A percentile compares a stretch with the other conserved stretches of the same genome.
Evolutionary conservation across 2,329 filamentous ascomycete species (phyloP).

Genomic region (Epichloe bromicola): DNA sequence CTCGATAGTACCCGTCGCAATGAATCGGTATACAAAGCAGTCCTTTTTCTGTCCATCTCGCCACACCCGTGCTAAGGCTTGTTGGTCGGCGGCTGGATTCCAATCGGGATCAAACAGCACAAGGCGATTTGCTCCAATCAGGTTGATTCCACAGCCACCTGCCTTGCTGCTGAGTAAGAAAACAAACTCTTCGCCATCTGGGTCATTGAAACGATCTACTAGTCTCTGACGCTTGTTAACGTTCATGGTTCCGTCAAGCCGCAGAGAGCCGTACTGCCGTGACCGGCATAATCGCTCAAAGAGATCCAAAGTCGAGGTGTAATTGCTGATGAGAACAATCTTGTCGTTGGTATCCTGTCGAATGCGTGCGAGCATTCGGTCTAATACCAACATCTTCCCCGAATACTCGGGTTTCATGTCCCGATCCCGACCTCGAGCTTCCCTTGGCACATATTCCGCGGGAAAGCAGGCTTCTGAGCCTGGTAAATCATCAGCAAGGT

Average conservation of each 20-base stretch:
- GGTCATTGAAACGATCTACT: constrained; percentile 95
- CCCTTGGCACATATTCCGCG: constrained; percentile 78
- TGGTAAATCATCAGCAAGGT: constrained; percentile 69
- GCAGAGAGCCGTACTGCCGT: constrained; percentile 71
- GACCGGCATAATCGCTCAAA: constrained; percentile 84
- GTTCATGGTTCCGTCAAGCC: constrained; percentile 94
- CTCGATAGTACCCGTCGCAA: constrained; percentile 92
- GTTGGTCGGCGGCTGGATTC: constrained; percentile 96
- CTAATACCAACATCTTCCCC: constrained; percentile 96
- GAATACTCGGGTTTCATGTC: constrained; percentile 94
- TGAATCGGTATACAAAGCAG: constrained; percentile 99
- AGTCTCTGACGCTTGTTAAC: constrained; percentile 95
- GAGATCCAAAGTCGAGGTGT: constrained; percentile 88
- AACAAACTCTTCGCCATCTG: constrained; percentile 76
- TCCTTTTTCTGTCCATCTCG: constrained; percentile 98
- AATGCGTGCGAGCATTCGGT: constrained; percentile 92
- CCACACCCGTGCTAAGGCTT: constrained; percentile 94
- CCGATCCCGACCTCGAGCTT: constrained; percentile 74
- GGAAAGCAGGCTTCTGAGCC: constrained; percentile 75
- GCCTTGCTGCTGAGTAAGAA: constrained; percentile 96
- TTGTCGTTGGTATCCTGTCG: constrained; percentile 96
- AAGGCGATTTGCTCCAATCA: constrained; percentile 87
- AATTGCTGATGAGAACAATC: constrained; percentile 97
- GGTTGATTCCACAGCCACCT: constrained; percentile 88
- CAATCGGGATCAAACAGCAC: constrained; percentile 95